phyloP scores from a whole-genome alignment of 2,329 filamentous ascomycete genomes.

The Fusarium neocosmosporiellum region DNA sequence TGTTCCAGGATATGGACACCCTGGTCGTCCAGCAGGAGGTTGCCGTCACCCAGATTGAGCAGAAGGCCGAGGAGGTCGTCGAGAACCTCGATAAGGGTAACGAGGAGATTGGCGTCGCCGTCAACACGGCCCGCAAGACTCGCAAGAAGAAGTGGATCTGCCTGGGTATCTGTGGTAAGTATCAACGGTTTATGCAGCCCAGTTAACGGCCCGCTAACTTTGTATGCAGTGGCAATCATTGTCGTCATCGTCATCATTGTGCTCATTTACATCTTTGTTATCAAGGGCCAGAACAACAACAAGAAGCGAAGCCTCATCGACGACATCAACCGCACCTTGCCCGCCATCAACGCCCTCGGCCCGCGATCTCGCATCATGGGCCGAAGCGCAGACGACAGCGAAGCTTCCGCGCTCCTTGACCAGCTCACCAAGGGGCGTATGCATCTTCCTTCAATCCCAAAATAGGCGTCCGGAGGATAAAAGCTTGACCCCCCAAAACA shows the following conservation, averaged over 20 bases:
- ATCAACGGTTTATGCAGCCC: neutral
- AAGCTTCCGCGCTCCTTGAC: slow-evolving; percentile 25
- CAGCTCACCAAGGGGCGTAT: slow-evolving; percentile 34
- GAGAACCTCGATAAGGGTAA: slow-evolving; percentile 89
- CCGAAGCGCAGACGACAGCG: slow-evolving; percentile 18
- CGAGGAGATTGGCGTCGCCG: slow-evolving; percentile 82
- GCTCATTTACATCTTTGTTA: slow-evolving; percentile 60
- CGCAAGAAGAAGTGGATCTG: slow-evolving; percentile 98
- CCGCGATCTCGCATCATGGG: slow-evolving; percentile 21
- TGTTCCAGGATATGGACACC: slow-evolving; percentile 91
- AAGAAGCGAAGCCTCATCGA: slow-evolving; percentile 48
- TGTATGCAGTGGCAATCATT: slow-evolving; percentile 61
- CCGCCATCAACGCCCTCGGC: slow-evolving; percentile 39
- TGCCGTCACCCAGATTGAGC: slow-evolving; percentile 82
- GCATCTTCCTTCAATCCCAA: slow-evolving; percentile 41
- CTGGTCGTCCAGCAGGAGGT: slow-evolving; percentile 89
- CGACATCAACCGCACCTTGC: slow-evolving; percentile 30
- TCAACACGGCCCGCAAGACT: slow-evolving; percentile 81
- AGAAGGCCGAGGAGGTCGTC: slow-evolving; percentile 86
- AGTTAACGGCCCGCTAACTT: slow-evolving; percentile 41
- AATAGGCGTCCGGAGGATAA: slow-evolving; percentile 6
- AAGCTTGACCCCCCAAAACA: neutral
- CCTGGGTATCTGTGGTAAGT: slow-evolving; percentile 76
- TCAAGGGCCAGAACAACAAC: slow-evolving; percentile 46
- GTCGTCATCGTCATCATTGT: slow-evolving; percentile 64